Base-by-base conservation (phyloP, 148 eudicot species). In the Rhododendron henanense region DNA sequence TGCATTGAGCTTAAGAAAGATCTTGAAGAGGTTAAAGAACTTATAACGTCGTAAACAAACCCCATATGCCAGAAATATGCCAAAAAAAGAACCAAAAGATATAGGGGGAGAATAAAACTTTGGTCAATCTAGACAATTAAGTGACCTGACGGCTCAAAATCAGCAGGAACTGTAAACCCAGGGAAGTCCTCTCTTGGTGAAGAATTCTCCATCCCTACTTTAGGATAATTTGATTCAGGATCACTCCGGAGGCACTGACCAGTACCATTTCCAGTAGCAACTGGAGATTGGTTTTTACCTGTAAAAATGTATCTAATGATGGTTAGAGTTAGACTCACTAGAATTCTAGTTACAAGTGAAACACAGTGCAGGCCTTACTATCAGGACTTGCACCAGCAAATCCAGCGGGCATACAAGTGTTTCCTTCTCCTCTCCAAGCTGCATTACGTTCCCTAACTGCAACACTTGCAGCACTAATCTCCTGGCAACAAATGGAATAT, bases 101-200 rank as follows among this genome's bases (percentile, higher is more conserved):
- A 53, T 9, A 5, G 19, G 51, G 69, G 16, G 31, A 4, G 35
- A 55, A 41, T 47, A 33, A 4, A 75, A 63, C 61, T 45, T 77
- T 48, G 45, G 57, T 45, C 85, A 78, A 78, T 74, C 28, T 83
- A 59, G 37, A 83, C 50, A 37, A 78, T 35, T 61, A 48, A 84
- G 41, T 19, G 84, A 90, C 95, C 92, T 83, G 94, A 92, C 85
- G 85, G 91, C 73, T 78, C 88, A 86, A 31, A 79, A 84, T 82
- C 88, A 84, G 86, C 87, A 75, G 88, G 88, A 91, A 90, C 90
- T 71, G 93, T 86, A 90, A 90, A 88, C 77, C 93, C 94, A 79
- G 95, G 92, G 87, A 91, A 90, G 81, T 88, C 96, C 87, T 89
- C 93, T 77, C 86, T 89, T 81, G 93, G 90, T 86, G 88, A 84